phyloP scores from a whole-genome alignment of 169 alveolate species.

The Eimeria acervulina region DNA sequence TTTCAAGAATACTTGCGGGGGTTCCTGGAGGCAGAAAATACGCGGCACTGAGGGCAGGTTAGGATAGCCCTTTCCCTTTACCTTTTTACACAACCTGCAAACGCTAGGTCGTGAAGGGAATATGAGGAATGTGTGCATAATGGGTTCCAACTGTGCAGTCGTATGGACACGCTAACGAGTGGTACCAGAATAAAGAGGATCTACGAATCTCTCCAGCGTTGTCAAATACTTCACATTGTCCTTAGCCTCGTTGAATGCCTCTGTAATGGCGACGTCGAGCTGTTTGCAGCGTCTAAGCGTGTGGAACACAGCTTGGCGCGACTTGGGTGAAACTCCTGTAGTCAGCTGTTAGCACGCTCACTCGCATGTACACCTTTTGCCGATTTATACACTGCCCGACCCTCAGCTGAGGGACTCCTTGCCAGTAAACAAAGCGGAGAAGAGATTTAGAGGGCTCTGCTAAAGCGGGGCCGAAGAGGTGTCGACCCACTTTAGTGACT shows the following conservation, averaged over 20 bases:
- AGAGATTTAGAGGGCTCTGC: not conserved
- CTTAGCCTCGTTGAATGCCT: constrained; percentile 97
- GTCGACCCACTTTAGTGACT: constrained; percentile 75
- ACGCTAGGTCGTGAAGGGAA: not conserved
- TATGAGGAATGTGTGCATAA: not conserved
- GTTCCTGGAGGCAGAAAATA: constrained; percentile 84
- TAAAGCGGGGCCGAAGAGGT: not conserved
- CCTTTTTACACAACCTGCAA: not conserved
- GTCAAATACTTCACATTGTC: constrained; percentile 98
- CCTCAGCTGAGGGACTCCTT: not conserved
- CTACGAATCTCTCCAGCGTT: constrained; percentile 97
- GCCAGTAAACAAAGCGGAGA: not conserved
- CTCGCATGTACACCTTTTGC: not conserved
- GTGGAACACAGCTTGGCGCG: constrained; percentile 80
- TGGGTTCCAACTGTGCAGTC: not conserved
- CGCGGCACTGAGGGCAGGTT: not conserved
- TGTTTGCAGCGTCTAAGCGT: constrained; percentile 93
- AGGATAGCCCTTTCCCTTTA: not conserved
- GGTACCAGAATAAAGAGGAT: constrained; percentile 96
- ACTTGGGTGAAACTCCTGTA: constrained; percentile 73
- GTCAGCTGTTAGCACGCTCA: not conserved
- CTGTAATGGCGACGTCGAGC: constrained; percentile 95
- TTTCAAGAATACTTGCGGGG: constrained; percentile 96
- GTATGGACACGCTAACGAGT: not conserved
- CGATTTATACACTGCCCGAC: not conserved